phyloP scores from a whole-genome alignment of 441 rosid genomes.

The Pelargonium myrrhifolium region DNA sequence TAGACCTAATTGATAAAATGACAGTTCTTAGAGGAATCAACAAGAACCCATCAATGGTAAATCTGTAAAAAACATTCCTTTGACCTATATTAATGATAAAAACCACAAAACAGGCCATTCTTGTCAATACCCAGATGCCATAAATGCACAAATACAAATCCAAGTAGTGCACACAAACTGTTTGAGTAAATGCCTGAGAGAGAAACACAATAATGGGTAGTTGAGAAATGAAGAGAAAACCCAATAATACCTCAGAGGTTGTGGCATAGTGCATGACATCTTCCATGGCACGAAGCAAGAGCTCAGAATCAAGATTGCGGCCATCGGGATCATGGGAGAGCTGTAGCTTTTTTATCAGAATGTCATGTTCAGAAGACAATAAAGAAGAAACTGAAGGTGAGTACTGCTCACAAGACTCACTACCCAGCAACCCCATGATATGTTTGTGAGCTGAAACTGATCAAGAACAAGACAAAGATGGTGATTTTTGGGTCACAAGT shows the following conservation, averaged over 20 bases:
- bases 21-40: neutral
- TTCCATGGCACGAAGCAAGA: constrained; percentile 49
- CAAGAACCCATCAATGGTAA: neutral
- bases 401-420: neutral
- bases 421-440: too few relatives aligned
- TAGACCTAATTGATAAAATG: too few relatives aligned
- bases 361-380: constrained; percentile 39
- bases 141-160: too few relatives aligned
- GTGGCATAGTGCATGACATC: constrained; percentile 40
- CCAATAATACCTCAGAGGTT: constrained; percentile 28
- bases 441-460: neutral
- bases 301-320: constrained; percentile 53
- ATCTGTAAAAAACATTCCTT: neutral
- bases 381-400: neutral
- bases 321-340: constrained; percentile 71
- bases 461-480: neutral
- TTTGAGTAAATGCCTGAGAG: neutral
- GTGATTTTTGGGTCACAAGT: constrained; percentile 2
- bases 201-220: neutral
- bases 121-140: neutral
- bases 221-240: constrained; percentile 12
- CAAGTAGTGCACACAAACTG: constrained; percentile 1
- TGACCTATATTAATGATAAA: neutral
- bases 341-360: constrained; percentile 47
- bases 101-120: neutral